Evolutionary conservation across 495 filamentous ascomycete species (phyloP), one percentile per base, ranked within the genome.

Genomic region (Neurospora sp.): DNA sequence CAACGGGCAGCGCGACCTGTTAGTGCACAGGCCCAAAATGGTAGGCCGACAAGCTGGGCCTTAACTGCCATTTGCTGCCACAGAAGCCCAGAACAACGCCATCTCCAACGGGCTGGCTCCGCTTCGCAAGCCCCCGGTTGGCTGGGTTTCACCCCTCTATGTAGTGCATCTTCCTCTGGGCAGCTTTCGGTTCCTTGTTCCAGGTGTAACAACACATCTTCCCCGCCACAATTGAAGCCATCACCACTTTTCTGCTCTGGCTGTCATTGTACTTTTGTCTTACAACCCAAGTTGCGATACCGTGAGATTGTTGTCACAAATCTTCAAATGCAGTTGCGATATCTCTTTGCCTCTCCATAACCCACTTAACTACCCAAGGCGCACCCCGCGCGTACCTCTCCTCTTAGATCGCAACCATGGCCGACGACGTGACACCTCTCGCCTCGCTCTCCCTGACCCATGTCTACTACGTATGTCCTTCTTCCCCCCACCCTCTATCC

Each of bases 381-480:
- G 17, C 70, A 71, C 34, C n/a, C 72, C 17, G n/a, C n/a, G 28
- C 24, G n/a, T 10, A 39, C 40, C 10, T 42, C 17, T 39, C 43
- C 54, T 69, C 71, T 11, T 21, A 39, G 43, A 34, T 40, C 38
- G n/a, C 43, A 40, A 76, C 45, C 72, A 92, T 92, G 90, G 76
- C 82, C 59, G 87, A 87, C 69, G 88, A 93, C 75, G 84, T 81
- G 7, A 79, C 88, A 34, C 90, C 92, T 3, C 84, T 98, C 36
- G 93, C 95, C 38, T 98, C 96, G 21, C 87, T 97, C 70, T 97
- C 93, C 71, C 84, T 98, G 70, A 98, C 96, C 15, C 95, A 98
- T 82, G 94, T 99, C 72, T 93, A 96, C 85, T 99, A 99, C 85
- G 94, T 97, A 83, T 74, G 87, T 77, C 39, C 17, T 21, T 36